Evolutionary conservation across 148 eudicot species (phyloP), one percentile per base, ranked within the genome.

Genomic region (Vaccinium macrocarpon): DNA sequence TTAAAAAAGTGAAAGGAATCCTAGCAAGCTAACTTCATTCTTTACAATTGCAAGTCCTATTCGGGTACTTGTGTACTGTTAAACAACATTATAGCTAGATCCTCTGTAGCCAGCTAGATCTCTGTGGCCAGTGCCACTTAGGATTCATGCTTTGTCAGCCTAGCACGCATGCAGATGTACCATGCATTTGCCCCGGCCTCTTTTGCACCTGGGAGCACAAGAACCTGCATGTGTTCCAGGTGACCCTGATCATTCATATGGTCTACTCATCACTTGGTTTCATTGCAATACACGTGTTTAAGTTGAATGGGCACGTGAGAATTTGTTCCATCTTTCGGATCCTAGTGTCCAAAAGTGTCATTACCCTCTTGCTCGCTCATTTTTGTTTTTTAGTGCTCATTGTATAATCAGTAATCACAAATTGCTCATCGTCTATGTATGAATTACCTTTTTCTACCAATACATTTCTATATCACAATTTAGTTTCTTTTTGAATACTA

Each of bases 401-500:
- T 80, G 16, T 18, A 23, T 16, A 56, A n/a, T 80, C 38, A 73
- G 72, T 61, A 80, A 61, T 62, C 35, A 57, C 72, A 81, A 10
- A 32, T 62, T 46, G 56, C 23, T 15, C 51, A 8, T 53, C 52
- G 25, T 52, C 21, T 25, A 52, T 14, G 81, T 27, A 55, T 9
- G 46, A 42, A 19, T 35, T 61, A 42, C 73, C 55, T 81, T 81
- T 62, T 64, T 15, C 46, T 52, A 61, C 46, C 42, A 42, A 59
- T 80, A n/a, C 82, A 61, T 21, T 80, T n/a, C 29, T 61, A 19
- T 61, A n/a, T 61, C 46, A 59, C 29, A 11, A 46, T 38, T 57
- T 80, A 42, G 32, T 62, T 62, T 81, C 74, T 62, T n/a, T 80
- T 18, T 62, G 72, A 23, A 27, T 49, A 46, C 79, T 61, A 46